Evolutionary conservation across 345 rosid species (phyloP).

Genomic region (Bruguiera sexangula): DNA sequence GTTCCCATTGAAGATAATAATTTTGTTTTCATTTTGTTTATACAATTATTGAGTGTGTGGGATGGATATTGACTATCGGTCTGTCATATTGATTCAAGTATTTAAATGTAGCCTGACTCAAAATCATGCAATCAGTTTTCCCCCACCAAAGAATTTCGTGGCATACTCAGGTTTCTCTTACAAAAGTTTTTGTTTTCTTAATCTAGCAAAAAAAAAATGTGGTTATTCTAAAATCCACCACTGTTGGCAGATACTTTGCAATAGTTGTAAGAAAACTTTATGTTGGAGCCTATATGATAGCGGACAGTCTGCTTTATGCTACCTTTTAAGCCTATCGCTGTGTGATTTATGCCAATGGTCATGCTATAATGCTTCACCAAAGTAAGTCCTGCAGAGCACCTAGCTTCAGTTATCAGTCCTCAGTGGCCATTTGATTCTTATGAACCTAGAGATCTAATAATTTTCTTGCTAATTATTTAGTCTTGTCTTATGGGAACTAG

Average conservation of each 20-base stretch:
- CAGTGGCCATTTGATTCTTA: neutral
- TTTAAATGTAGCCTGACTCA: neutral
- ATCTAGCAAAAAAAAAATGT: neutral
- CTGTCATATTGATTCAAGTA: neutral
- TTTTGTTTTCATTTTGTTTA: neutral
- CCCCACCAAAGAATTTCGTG: too few species aligned
- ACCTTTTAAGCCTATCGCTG: neutral
- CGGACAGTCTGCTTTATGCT: neutral
- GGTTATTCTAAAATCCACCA: neutral
- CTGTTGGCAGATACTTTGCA: neutral
- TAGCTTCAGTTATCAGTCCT: too few species aligned
- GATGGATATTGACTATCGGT: neutral
- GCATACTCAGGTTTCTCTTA: neutral
- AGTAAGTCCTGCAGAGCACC: neutral
- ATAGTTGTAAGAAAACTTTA: neutral
- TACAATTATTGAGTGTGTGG: neutral
- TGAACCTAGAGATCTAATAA: neutral
- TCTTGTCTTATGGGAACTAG: neutral
- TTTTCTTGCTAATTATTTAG: neutral
- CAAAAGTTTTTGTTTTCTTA: neutral
- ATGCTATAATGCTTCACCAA: neutral
- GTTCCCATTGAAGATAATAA: neutral
- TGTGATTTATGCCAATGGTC: neutral
- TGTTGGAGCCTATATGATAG: neutral
- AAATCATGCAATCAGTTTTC: too few species aligned